Evolutionary conservation across 192 early-diverging fungal species (phyloP), one percentile per base, ranked within the genome.

Genomic region (Umbelopsis sp.): DNA sequence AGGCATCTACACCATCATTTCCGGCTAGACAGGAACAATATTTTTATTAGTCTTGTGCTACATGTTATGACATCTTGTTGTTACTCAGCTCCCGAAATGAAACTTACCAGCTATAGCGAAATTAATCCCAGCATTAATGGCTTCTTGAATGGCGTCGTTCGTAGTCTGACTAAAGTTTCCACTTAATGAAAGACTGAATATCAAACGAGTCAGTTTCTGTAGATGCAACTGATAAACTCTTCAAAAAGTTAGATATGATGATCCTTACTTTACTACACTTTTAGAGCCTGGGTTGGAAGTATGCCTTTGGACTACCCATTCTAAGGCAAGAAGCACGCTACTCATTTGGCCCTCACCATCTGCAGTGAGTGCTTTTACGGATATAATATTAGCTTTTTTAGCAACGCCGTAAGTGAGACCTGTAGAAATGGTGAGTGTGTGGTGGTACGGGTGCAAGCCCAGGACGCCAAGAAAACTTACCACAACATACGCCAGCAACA

Each of bases 1-100:
- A 87, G 33, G 86, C 83, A 46, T 87, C 79, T 33, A 75, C 73
- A 3, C 74, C 74, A 18, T 87, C 78, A 68, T 87, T 87, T 21
- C 85, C 86, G 4, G 86, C 46, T 67, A 46, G 10, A 20, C 13
- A 35, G 21, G 44, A 67, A 45, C 3, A 25, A 46, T 8, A 15
- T 61, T 41, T 41, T 41, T 41, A 0, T 41, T 41, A 41, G 37
- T 6, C 37, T 41, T 6, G 37, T 41, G 37, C 37, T 41, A 41
- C 37, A 41, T 41, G 10, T 41, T 41, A 53, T 53, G 51, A 53
- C 51, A 53, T 22, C 10, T 11, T 37, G 20, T 65, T 37, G n/a
- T 16, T 65, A 30, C 20, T 65, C 37, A 41, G 37, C 37, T 30
- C 27, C 27, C 37, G 10, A 52, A 23, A 35, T 52, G 30, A 13